phyloP scores from a whole-genome alignment of 805 yeast species.

The Candida caryicola region DNA sequence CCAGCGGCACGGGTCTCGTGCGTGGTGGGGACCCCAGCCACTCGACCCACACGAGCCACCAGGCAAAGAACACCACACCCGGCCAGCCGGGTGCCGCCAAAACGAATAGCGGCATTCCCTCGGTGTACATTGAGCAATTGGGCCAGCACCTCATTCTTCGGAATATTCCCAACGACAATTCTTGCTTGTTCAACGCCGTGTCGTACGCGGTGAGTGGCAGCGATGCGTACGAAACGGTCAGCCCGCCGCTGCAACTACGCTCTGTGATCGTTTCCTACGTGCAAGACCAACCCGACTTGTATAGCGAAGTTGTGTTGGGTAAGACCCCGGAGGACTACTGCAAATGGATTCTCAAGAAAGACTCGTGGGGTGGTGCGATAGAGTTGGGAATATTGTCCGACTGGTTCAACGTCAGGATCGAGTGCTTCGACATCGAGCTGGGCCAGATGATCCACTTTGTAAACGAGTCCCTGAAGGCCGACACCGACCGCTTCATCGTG shows the following conservation, averaged over 20 bases:
- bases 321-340: conserved; percentile 47
- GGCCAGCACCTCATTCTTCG: conserved; percentile 46
- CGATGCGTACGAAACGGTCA: conserved; percentile 32
- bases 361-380: conserved; percentile 83
- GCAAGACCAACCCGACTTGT: conserved; percentile 34
- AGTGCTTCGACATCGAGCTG: conserved; percentile 64
- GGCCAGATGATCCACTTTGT: conserved; percentile 54
- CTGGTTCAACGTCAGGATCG: conserved; percentile 49
- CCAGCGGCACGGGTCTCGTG: neutral
- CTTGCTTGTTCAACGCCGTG: conserved; percentile 70
- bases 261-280: conserved; percentile 50
- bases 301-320: conserved; percentile 59
- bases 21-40: too few species aligned
- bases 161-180: conserved; percentile 71
- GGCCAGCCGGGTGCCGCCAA: too few species aligned
- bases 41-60: neutral
- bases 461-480: conserved; percentile 22
- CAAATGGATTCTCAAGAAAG: conserved; percentile 57
- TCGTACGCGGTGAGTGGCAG: conserved; percentile 45
- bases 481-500: conserved; percentile 36
- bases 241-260: conserved; percentile 49
- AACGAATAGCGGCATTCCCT: conserved; percentile 23
- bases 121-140: conserved; percentile 17
- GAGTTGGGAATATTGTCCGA: conserved; percentile 63
- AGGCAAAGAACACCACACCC: conserved; percentile 7